Evolutionary conservation across 331 rosid species (phyloP).

Genomic region (Rhamnella rubrinervis): DNA sequence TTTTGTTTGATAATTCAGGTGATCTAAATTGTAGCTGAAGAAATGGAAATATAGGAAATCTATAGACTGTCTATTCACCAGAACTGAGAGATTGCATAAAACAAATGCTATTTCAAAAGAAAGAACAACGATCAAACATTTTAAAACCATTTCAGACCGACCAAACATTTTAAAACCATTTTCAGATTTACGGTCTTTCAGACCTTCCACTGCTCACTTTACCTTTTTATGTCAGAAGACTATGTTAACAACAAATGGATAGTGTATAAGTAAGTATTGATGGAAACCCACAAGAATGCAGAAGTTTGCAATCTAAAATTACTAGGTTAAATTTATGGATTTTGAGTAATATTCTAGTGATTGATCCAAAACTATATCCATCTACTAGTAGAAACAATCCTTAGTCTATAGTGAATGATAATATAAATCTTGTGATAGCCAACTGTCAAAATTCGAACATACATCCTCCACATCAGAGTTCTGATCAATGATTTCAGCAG

Average conservation of each 20-base stretch:
- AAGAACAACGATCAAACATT: background rate
- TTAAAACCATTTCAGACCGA: background rate
- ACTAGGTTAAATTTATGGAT: too few relatives aligned
- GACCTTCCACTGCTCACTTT: background rate
- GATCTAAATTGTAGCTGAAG: background rate
- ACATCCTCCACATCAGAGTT: slow-evolving; percentile 55
- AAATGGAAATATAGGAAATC: background rate
- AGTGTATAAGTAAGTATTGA: background rate
- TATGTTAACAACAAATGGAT: background rate
- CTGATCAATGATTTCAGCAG: slow-evolving; percentile 65
- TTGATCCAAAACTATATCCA: background rate
- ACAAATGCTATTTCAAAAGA: background rate
- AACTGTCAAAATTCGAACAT: slow-evolving; percentile 30
- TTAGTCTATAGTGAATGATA: background rate
- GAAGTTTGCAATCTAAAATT: too few relatives aligned
- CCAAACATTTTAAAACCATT: background rate
- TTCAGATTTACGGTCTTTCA: background rate
- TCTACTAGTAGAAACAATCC: slow-evolving; percentile 4
- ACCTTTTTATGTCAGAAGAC: background rate
- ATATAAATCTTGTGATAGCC: background rate
- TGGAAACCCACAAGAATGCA: too few relatives aligned
- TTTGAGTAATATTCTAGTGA: too few relatives aligned
- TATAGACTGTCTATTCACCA: background rate
- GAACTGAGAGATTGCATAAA: background rate
- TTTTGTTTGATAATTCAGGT: slow-evolving; percentile 28